phyloP scores from a whole-genome alignment of 257 asterid species.

The Solanum rostratum region DNA sequence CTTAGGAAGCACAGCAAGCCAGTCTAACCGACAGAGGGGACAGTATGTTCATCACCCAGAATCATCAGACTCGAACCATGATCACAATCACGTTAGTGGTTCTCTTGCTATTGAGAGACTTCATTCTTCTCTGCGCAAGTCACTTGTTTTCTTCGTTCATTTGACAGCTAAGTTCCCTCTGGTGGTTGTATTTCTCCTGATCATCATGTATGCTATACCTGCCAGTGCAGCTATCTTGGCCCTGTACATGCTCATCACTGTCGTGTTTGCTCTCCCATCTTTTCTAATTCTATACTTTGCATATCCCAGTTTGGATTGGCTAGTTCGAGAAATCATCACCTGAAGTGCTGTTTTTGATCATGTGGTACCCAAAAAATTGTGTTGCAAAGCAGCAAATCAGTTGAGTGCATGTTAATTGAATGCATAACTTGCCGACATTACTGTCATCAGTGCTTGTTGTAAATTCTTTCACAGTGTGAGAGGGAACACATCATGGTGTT shows the following conservation, averaged over 20 bases:
- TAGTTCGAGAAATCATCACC: constrained; percentile 76
- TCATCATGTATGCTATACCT: constrained; percentile 63
- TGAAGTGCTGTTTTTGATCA: constrained; percentile 14
- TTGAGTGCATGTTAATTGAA: neutral
- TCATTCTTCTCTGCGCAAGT: constrained; percentile 41
- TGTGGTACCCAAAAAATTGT: neutral
- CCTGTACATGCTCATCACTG: constrained; percentile 60
- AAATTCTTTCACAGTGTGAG: neutral
- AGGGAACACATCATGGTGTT: neutral
- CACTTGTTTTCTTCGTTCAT: constrained; percentile 61
- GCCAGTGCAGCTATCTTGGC: constrained; percentile 86
- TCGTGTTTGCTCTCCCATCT: constrained; percentile 74
- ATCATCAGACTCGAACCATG: constrained; percentile 29
- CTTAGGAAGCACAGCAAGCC: constrained; percentile 18
- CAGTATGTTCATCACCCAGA: constrained; percentile 22
- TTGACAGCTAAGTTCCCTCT: constrained; percentile 81
- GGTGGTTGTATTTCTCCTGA: constrained; percentile 68
- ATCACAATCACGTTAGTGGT: constrained; percentile 13
- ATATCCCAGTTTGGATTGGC: constrained; percentile 94
- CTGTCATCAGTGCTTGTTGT: neutral
- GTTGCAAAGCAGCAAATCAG: neutral
- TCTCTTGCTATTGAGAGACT: constrained; percentile 43
- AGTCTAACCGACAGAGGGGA: constrained; percentile 26
- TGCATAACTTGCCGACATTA: neutral
- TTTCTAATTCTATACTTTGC: constrained; percentile 83